These are phyloP conservation scores for Oemleria cerasiformis DNA, from an alignment of 306 rosid genomes.

Conservation along the genomic window DNA sequence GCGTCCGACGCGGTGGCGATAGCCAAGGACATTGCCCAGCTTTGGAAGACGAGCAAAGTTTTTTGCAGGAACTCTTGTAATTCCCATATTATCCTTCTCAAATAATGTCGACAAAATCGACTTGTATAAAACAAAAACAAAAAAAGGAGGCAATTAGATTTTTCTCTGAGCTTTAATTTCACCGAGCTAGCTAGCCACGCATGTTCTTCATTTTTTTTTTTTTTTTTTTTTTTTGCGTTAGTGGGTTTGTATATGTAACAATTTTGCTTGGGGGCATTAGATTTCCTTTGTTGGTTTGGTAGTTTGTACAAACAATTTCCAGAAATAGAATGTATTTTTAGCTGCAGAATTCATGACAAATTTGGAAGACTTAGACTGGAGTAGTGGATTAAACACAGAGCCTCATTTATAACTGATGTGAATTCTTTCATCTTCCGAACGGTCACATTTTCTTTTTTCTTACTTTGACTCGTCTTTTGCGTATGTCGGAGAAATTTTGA, in stretches of 20 bases:
- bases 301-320: slow-evolving; percentile 23
- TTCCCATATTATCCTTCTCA: slow-evolving; percentile 48
- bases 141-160: not conserved
- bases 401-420: not conserved
- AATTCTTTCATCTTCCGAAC: not conserved
- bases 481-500: too few relatives aligned
- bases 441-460: not conserved
- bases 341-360: slow-evolving; percentile 8
- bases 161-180: slow-evolving; percentile 14
- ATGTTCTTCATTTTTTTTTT: slow-evolving; percentile 9
- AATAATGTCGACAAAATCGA: slow-evolving; percentile 20
- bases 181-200: slow-evolving; percentile 10
- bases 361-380: not conserved
- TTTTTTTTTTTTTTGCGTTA: slow-evolving; percentile 29
- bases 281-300: slow-evolving; percentile 19
- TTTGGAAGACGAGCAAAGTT: slow-evolving; percentile 44
- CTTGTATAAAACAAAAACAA: slow-evolving; percentile 8
- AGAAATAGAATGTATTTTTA: slow-evolving; percentile 21
- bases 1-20: slow-evolving; percentile 63
- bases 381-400: not conserved
- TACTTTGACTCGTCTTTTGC: too few relatives aligned
- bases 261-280: slow-evolving; percentile 33
- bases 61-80: slow-evolving; percentile 24
- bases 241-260: slow-evolving; percentile 44
- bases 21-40: slow-evolving; percentile 56